Percentiles rank a stretch among this genome's conserved stretches.
Conservation (phyloP, 768 basidiomycete species). For the Sporobolomyces pararoseus region DNA sequence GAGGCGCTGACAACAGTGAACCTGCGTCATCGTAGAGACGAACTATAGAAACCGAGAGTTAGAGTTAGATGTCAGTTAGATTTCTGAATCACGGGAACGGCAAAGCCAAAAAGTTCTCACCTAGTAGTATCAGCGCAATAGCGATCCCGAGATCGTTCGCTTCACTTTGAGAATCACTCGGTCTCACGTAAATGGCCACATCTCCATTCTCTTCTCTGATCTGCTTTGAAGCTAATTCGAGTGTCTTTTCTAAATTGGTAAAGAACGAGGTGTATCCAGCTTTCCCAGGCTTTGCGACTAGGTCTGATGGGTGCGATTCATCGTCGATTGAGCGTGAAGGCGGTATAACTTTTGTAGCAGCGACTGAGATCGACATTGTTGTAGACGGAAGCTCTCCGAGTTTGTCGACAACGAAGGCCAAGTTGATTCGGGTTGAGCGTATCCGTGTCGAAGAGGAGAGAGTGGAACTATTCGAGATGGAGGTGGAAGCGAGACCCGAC, state of each 20-base stretch:
- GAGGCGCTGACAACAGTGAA: neutral
- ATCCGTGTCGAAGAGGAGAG: neutral
- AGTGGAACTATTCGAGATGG: neutral
- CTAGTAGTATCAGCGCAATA: conserved; percentile 57
- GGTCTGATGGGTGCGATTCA: neutral
- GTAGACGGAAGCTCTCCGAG: neutral
- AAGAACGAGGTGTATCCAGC: conserved; percentile 58
- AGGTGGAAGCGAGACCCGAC: conserved; percentile 25
- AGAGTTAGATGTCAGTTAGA: no score
- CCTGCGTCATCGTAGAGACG: conserved; percentile 61
- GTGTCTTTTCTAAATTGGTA: conserved; percentile 55
- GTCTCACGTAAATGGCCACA: neutral
- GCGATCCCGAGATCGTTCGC: conserved; percentile 65
- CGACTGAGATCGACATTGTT: neutral
- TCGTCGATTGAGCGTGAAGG: neutral
- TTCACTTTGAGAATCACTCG: conserved; percentile 51
- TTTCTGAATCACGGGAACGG: neutral
- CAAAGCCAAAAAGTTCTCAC: no score
- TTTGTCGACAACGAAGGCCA: conserved; percentile 12
- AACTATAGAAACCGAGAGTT: neutral
- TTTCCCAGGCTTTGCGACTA: conserved; percentile 54
- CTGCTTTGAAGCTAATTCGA: conserved; percentile 54
- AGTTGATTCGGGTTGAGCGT: conserved; percentile 7
- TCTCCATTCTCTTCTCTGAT: conserved; percentile 47
- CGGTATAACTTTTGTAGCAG: neutral